Base-by-base conservation (phyloP, 2,329 filamentous ascomycete genomes). In the Albophoma yamanashiensis region DNA sequence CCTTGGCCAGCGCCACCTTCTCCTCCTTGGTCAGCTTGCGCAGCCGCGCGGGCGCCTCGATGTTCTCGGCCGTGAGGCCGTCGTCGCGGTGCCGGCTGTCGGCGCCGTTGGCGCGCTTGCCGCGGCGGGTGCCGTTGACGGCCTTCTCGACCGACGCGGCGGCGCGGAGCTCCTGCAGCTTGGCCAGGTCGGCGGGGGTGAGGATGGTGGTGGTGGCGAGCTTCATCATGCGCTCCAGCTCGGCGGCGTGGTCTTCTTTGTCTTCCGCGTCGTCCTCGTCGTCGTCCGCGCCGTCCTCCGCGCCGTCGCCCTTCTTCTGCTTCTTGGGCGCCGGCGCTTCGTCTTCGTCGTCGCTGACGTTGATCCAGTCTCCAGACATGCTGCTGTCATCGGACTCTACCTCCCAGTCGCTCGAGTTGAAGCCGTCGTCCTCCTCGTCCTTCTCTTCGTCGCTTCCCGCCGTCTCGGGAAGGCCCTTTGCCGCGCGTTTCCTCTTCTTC, bases 121-220 rank as follows among this genome's bases (percentile, higher is more conserved):
- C 82, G 61, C 74, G 71, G 56, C 73, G 70, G 63, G 66, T 73
- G 31, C 60, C 64, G 63, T 78, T 81, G 70, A 84, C 76, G 56
- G 78, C 79, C 63, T 89, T 87, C 64, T 89, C 85, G 55, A 97
- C 77, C 42, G 84, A 83, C 25, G 91, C 85, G 52, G 88, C 80
- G 57, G 89, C 80, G 55, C 91, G 89, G 31, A 99, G 86, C 74
- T 97, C 93, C 63, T 91, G 86, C 25, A 99, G 87, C 73, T 97
- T 97, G 66, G 90, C 88, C n/a, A 97, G 83, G 74, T 99, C 94
- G 15, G 94, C 94, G 0, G 94, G 94, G 0, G 94, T 99, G 63
- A 99, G 86, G 65, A 99, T 95, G 56, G 90, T 89, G 2, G 91
- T 96, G 0, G 91, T 96, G n/a, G 92, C 92, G 52, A 97, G 84